Evolutionary conservation across 2,329 filamentous ascomycete genomes (phyloP), one percentile per base, ranked within the genome.

Genomic region (Anisogramma anomala): DNA sequence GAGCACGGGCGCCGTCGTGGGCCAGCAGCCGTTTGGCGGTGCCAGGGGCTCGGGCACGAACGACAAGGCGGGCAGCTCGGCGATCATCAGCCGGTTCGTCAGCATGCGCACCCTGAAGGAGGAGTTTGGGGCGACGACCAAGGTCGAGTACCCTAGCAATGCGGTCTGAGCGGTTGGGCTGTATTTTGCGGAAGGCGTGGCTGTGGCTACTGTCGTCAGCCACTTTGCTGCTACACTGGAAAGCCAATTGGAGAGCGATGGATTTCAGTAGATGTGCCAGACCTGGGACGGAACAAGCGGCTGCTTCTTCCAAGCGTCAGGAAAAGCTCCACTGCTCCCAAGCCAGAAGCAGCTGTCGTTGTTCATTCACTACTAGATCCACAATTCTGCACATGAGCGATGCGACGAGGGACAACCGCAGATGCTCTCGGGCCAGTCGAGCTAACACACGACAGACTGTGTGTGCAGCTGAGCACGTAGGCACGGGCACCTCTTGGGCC

Each of bases 1-100:
- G 59, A 72, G 67, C 40, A 76, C 72, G 2, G 80, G 79, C 28
- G 79, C 79, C 13, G 77, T 84, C 18, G 79, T 83, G 6, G 79
- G 78, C 11, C 80, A 84, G 63, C 79, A 84, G 64, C 74, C 79
- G 3, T 84, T 84, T 56, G 79, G 79, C 17, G 79, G 79, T 39
- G 71, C 76, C 10, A 67, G 80, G 48, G 77, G 77, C 6, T 79
- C 74, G 47, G 79, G 79, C 19, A 84, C 79, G 17, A 83, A 84
- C 56, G 80, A 84, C 62, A 74, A 74, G 59, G 69, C 70, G 3
- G 71, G 71, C 27, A 74, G 68, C 50, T 59, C 65, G 33, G 63
- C 62, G 25, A 58, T 69, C 45, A 52, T 76, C 47, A 58, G 62
- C 44, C 62, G 71, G 15, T 74, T 74, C 50, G 66, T 69, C 11